Conservation (phyloP, 1,139 yeast genomes). For the Pichia sp. region DNA sequence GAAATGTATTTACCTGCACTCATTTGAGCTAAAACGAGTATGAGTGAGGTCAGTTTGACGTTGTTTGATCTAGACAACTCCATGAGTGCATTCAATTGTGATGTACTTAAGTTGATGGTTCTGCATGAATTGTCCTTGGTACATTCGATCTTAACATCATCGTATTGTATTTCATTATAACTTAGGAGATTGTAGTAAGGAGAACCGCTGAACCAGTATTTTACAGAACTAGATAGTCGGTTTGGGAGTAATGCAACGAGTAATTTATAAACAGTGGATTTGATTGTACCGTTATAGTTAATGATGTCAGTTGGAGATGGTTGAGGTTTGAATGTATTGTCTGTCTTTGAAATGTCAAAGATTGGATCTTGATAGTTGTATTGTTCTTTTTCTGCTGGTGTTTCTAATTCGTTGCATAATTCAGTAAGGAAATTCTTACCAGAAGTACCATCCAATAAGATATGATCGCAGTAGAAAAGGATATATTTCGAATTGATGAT, state of each 20-base stretch:
- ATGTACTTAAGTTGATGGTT: not conserved
- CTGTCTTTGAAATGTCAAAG: slow-evolving; percentile 4
- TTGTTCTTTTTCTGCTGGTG: not conserved
- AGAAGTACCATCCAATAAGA: slow-evolving; percentile 39
- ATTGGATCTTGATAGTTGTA: slow-evolving; percentile 1
- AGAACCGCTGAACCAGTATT: slow-evolving; percentile 6
- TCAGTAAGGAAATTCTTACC: slow-evolving; percentile 35
- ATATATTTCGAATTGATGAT: slow-evolving; percentile 20
- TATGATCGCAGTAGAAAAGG: slow-evolving; percentile 37
- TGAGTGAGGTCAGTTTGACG: slow-evolving; percentile 1
- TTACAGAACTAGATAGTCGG: slow-evolving; percentile 1
- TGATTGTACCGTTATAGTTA: slow-evolving; percentile 1
- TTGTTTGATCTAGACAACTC: not conserved
- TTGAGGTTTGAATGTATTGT: not conserved
- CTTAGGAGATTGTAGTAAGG: slow-evolving; percentile 9
- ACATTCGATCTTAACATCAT: not conserved
- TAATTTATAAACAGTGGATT: not conserved
- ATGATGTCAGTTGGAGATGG: slow-evolving; percentile 12
- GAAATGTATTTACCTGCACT: slow-evolving; percentile 3
- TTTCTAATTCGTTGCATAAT: slow-evolving; percentile 27
- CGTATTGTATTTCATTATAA: not conserved
- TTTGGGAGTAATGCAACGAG: slow-evolving; percentile 6
- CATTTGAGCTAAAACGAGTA: slow-evolving; percentile 9
- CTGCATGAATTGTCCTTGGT: not conserved
- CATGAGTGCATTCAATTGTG: not conserved